Evolutionary conservation across 2,329 filamentous ascomycete species (phyloP).

Genomic region (Aaosphaeria pasadenensis): DNA sequence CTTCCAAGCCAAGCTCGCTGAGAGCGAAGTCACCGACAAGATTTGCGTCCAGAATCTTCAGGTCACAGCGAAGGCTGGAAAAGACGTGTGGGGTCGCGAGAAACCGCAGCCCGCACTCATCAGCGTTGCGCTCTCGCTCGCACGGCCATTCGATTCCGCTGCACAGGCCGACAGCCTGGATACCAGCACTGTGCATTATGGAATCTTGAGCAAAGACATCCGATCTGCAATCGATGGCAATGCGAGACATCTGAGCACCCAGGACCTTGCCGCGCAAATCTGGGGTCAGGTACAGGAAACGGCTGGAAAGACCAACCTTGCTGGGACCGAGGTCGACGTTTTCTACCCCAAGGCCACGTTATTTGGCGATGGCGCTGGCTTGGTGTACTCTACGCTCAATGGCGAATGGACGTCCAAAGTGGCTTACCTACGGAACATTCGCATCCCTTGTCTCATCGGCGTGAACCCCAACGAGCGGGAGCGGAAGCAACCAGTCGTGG

Average conservation of each 20-base stretch:
- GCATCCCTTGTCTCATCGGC: conserved; percentile 66
- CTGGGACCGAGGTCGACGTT: conserved; percentile 52
- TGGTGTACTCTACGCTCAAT: conserved; percentile 37
- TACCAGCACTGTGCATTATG: conserved; percentile 73
- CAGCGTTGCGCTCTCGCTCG: conserved; percentile 59
- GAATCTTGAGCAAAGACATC: conserved; percentile 65
- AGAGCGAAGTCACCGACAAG: conserved; percentile 28
- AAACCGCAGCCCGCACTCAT: conserved; percentile 62
- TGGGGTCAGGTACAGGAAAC: conserved; percentile 13
- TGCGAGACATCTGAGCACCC: conserved; percentile 6
- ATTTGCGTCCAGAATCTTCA: conserved; percentile 64
- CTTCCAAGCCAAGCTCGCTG: conserved; percentile 19
- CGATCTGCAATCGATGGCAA: not conserved
- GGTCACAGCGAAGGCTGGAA: conserved; percentile 54
- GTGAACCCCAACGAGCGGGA: conserved; percentile 69
- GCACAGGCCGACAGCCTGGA: conserved; percentile 60
- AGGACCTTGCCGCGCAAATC: not conserved
- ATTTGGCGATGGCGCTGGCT: conserved; percentile 58
- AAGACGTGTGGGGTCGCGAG: conserved; percentile 67
- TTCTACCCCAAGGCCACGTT: conserved; percentile 67
- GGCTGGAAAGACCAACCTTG: conserved; percentile 24
- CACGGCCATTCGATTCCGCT: conserved; percentile 55
- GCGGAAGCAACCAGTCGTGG: conserved; percentile 63
- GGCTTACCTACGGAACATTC: conserved; percentile 56
- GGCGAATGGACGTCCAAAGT: conserved; percentile 19